Percentiles rank a stretch among this genome's conserved stretches.
Evolutionary conservation across 495 filamentous ascomycete species (phyloP).

Genomic region (Aspergillus indologenus): DNA sequence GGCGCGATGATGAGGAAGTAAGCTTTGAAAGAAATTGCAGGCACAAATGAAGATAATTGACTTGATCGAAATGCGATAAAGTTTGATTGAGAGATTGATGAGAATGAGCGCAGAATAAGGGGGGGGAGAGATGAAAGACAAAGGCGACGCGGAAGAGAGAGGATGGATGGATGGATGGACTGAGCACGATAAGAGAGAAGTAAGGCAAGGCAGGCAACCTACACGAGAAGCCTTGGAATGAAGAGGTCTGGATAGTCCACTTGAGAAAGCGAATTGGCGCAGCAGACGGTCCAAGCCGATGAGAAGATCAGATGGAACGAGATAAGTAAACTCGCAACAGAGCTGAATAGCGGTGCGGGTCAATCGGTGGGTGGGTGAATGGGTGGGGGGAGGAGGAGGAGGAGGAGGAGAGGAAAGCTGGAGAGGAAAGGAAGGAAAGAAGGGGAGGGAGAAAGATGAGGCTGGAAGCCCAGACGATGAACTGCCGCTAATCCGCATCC

Average conservation of each 20-base stretch:
- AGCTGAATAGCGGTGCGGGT: not conserved
- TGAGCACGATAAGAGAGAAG: slow-evolving; percentile 22
- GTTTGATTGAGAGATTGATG: slow-evolving; percentile 14
- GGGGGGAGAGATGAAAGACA: slow-evolving; percentile 25
- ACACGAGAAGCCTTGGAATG: slow-evolving; percentile 40
- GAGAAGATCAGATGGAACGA: slow-evolving; percentile 11
- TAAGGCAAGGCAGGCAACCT: slow-evolving; percentile 42
- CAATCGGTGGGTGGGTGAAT: not conserved
- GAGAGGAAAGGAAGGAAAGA: slow-evolving; percentile 14
- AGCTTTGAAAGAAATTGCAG: slow-evolving; percentile 17
- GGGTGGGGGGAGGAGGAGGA: slow-evolving; percentile 2
- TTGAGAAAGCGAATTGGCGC: slow-evolving; percentile 14
- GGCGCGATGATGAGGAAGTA: slow-evolving; percentile 25
- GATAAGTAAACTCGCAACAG: slow-evolving; percentile 16
- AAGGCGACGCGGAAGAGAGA: slow-evolving; percentile 7
- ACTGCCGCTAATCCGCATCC: slow-evolving; percentile 19
- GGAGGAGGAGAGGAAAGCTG: slow-evolving; percentile 14
- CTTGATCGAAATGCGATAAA: slow-evolving; percentile 5
- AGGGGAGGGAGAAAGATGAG: slow-evolving; percentile 8
- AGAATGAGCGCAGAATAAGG: slow-evolving; percentile 13
- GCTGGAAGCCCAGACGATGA: slow-evolving; percentile 23
- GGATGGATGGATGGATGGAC: slow-evolving; percentile 5
- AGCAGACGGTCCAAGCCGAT: slow-evolving; percentile 17
- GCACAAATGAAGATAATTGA: slow-evolving; percentile 10
- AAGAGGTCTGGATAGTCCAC: slow-evolving; percentile 19